A percentile compares a stretch with the other conserved stretches of the same genome.
Conservation (phyloP, 495 filamentous ascomycete genomes). For the Friedmanniomyces simplex region DNA sequence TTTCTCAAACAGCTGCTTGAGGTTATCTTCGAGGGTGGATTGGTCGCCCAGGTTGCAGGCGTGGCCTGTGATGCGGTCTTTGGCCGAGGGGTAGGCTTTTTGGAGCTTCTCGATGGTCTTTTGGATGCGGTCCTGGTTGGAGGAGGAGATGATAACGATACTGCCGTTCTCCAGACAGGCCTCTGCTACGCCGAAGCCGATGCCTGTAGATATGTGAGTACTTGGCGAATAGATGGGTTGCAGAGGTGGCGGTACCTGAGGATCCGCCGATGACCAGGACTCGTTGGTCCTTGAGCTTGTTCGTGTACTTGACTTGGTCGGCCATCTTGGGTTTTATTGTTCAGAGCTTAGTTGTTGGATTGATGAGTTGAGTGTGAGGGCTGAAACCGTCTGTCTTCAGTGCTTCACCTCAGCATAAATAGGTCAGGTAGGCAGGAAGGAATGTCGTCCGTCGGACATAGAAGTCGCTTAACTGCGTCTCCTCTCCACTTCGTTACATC, state of each 20-base stretch:
- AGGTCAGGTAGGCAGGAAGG: no score
- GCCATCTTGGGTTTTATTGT: conserved; percentile 9
- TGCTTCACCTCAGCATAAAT: no score
- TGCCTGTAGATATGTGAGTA: conserved; percentile 14
- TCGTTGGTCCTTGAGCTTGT: conserved; percentile 20
- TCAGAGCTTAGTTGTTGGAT: no score
- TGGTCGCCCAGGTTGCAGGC: conserved; percentile 23
- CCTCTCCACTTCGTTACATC: not conserved
- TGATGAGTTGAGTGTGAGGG: no score
- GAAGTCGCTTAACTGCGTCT: not conserved
- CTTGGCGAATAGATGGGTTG: not conserved
- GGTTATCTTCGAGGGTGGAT: conserved; percentile 22
- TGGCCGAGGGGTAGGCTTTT: conserved; percentile 24
- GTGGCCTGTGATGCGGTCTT: conserved; percentile 18
- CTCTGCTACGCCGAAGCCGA: conserved; percentile 32
- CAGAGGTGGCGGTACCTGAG: conserved; percentile 10
- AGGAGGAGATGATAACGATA: conserved; percentile 28
- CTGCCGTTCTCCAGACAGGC: conserved; percentile 28
- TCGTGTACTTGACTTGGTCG: conserved; percentile 23
- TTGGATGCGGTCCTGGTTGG: conserved; percentile 23
- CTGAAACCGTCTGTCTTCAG: no score
- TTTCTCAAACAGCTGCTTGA: conserved; percentile 24
- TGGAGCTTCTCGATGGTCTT: conserved; percentile 20
- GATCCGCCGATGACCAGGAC: conserved; percentile 22
- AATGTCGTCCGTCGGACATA: no score